A percentile compares a stretch with the other conserved stretches of the same genome.
Conservation (phyloP, 495 filamentous ascomycete species). For the Penicillium malachiteum region DNA sequence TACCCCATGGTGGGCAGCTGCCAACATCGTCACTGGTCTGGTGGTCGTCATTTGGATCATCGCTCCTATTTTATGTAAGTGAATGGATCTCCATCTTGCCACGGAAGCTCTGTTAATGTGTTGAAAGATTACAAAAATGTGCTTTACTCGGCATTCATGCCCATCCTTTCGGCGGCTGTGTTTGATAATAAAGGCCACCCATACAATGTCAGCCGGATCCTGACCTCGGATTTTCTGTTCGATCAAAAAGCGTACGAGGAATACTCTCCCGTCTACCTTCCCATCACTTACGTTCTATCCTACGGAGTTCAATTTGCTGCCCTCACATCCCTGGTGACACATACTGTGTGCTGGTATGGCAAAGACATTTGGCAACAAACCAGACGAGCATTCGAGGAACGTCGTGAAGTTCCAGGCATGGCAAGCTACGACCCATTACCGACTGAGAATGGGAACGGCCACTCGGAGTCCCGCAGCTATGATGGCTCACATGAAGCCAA, state of each 20-base stretch:
- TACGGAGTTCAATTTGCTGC: constrained; percentile 84
- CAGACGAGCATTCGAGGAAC: constrained; percentile 27
- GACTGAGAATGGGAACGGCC: constrained; percentile 7
- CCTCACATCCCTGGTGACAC: constrained; percentile 55
- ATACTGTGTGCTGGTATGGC: constrained; percentile 28
- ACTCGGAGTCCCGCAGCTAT: constrained; percentile 4
- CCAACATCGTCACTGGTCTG: constrained; percentile 80
- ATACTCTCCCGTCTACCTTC: constrained; percentile 79
- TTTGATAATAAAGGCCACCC: constrained; percentile 79
- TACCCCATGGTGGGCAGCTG: constrained; percentile 84
- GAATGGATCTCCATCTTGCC: background rate
- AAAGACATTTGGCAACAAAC: constrained; percentile 33
- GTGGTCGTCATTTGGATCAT: constrained; percentile 81
- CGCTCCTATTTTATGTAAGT: constrained; percentile 61
- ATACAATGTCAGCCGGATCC: constrained; percentile 75
- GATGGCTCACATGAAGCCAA: constrained; percentile 18
- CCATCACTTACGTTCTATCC: constrained; percentile 78
- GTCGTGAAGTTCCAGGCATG: constrained; percentile 17
- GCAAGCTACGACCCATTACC: constrained; percentile 25
- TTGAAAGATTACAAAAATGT: constrained; percentile 65
- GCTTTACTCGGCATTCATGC: constrained; percentile 78
- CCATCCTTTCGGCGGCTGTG: constrained; percentile 65
- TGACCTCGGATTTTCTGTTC: constrained; percentile 72
- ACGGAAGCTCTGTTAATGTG: background rate
- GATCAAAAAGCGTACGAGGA: constrained; percentile 70